A percentile compares a stretch with the other conserved stretches of the same genome.
Conservation (phyloP, 2,329 filamentous ascomycete species). For the Conoideocrella luteorostrata region DNA sequence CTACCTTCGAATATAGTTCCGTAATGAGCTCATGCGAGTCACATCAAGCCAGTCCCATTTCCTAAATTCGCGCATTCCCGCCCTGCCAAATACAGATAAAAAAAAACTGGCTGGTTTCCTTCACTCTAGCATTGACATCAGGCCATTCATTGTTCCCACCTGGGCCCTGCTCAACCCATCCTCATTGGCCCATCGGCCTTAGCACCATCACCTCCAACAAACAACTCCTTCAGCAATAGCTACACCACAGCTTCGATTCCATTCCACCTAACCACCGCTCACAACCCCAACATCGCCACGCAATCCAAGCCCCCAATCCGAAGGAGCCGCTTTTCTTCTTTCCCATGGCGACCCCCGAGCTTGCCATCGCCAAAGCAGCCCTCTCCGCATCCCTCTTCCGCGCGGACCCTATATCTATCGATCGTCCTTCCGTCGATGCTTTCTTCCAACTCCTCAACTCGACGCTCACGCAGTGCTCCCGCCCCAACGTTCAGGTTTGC, state of each 20-base stretch:
- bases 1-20: too few species aligned
- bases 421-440: conserved; percentile 61
- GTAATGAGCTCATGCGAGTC: too few species aligned
- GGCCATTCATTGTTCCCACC: conserved; percentile 4
- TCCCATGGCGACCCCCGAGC: conserved; percentile 59
- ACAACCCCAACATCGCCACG: not conserved
- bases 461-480: conserved; percentile 65
- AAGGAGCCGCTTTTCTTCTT: conserved; percentile 1
- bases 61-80: too few species aligned
- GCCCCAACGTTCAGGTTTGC: conserved; percentile 85
- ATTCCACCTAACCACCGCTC: not conserved
- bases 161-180: not conserved
- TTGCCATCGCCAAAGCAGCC: conserved; percentile 75
- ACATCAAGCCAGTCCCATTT: too few species aligned
- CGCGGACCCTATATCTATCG: conserved; percentile 63
- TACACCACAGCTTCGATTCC: too few species aligned
- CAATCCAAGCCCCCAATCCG: not conserved
- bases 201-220: too few species aligned
- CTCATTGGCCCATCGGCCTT: conserved; percentile 2
- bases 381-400: conserved; percentile 68
- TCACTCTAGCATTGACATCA: not conserved
- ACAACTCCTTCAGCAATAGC: too few species aligned
- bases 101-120: too few species aligned
- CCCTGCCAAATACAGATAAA: too few species aligned
- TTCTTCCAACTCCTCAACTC: conserved; percentile 62